Base-by-base conservation (phyloP, 2,329 filamentous ascomycete genomes). In the Knufia fluminis region DNA sequence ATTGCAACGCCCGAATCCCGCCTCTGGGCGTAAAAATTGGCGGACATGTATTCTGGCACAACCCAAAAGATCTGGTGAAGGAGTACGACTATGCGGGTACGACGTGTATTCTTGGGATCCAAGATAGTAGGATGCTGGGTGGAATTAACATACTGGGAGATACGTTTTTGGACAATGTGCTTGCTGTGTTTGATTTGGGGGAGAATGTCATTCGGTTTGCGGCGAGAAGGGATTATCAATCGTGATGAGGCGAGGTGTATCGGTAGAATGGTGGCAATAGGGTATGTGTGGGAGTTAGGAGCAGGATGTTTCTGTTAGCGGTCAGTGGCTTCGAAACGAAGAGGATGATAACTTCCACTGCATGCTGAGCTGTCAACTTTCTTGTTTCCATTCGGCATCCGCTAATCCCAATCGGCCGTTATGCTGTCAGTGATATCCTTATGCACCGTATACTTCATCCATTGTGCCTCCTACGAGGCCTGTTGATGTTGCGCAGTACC, bases 181-280 rank as follows among this genome's bases (percentile, higher is more conserved):
- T 77, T 3, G 62, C 68, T 8, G 72, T 76, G 1, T 75, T 72
- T 60, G 74, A 76, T 62, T 65, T 76, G 50, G 72, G 71, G 9
- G 67, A 63, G 17, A 23, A 20, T 62, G 24, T 31, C 16, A 32
- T 76, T 68, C 60, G 67, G n/a, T 75, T 76, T 57, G 68, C 71
- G 17, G 59, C 48, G 23, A 54, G 60, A 31, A 58, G 59, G 23
- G 57, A 55, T n/a, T 60, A 62, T 52, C 19, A 33, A 23, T 49
- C 45, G 10, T 52, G 26, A 42, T n/a, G n/a, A n/a, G n/a, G n/a
- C n/a, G n/a, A 57, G 14, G 14, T 17, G 10, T 2, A 26, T 17
- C n/a, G 16, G 19, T 4, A 12, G 26, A 20, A 6, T 16, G 35
- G n/a, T 4, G 35, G 12, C 26, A 28, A 6, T 28, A 12, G 26